Evolutionary conservation across 2,329 filamentous ascomycete genomes (phyloP).

Genomic region (Dactylellina drechsleri): DNA sequence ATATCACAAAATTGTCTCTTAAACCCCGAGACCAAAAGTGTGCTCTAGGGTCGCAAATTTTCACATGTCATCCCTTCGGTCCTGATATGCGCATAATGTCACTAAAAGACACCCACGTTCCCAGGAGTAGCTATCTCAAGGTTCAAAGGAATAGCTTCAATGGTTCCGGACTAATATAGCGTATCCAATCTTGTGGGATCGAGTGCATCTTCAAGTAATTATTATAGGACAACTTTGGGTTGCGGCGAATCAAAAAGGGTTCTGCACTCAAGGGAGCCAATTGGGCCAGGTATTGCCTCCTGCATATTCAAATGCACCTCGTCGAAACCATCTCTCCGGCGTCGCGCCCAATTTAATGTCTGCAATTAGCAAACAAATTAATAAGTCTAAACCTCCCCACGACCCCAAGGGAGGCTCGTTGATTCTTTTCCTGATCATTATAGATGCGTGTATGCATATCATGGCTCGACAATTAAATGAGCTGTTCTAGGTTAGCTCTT

Average conservation of each 20-base stretch:
- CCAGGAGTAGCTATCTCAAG: too few relatives aligned
- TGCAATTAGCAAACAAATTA: not conserved
- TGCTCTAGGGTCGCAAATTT: too few relatives aligned
- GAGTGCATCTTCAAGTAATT: not conserved
- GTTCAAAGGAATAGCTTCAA: too few relatives aligned
- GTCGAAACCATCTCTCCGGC: too few relatives aligned
- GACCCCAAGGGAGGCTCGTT: not conserved
- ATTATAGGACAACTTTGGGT: not conserved
- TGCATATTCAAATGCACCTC: too few relatives aligned
- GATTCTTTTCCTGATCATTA: not conserved
- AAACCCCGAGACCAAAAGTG: too few relatives aligned
- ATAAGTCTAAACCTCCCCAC: not conserved
- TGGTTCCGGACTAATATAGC: not conserved
- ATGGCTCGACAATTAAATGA: not conserved
- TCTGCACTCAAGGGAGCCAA: not conserved
- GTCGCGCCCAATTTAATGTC: too few relatives aligned
- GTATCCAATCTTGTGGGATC: not conserved
- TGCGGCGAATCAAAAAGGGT: not conserved
- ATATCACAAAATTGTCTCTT: too few relatives aligned
- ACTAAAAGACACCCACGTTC: too few relatives aligned
- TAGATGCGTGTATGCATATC: not conserved
- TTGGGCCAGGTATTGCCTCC: too few relatives aligned
- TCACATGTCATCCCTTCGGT: too few relatives aligned
- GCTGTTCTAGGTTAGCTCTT: not conserved
- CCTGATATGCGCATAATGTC: too few relatives aligned